Percentiles rank a stretch among this genome's conserved stretches.
Conservation (phyloP, 306 rosid species). For the Rubus idaeus region DNA sequence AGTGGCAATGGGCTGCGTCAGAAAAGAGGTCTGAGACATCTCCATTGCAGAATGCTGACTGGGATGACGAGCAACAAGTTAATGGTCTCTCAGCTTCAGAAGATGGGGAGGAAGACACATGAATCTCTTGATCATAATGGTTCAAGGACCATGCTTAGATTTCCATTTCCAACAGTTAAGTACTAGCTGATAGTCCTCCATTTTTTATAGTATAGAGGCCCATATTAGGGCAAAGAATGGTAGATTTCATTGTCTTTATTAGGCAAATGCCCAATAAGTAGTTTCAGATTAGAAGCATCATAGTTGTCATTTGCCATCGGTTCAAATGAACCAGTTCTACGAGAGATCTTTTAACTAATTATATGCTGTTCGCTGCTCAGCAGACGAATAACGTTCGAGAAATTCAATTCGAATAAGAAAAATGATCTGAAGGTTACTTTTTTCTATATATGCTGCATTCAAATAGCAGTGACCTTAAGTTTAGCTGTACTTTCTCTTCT, state of each 20-base stretch:
- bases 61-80: conserved; percentile 43
- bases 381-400: neutral
- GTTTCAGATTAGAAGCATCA: conserved; percentile 15
- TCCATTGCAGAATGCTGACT: conserved; percentile 36
- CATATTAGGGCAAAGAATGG: conserved; percentile 36
- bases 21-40: conserved; percentile 35
- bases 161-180: conserved; percentile 33
- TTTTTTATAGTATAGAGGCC: conserved; percentile 37
- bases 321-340: conserved; percentile 12
- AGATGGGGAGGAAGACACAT: conserved; percentile 49
- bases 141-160: conserved; percentile 39
- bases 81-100: conserved; percentile 41
- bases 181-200: conserved; percentile 44
- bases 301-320: conserved; percentile 1
- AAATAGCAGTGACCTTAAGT: neutral
- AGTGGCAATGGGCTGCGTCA: conserved; percentile 42
- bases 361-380: neutral
- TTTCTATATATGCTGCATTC: neutral
- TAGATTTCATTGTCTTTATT: conserved; percentile 29
- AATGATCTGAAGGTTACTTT: neutral
- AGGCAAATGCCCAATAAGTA: conserved; percentile 41
- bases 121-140: conserved; percentile 41
- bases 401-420: neutral
- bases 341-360: neutral
- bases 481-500: neutral